Conservation (phyloP, 2,329 filamentous ascomycete species). For the Bipolaris oryzae region DNA sequence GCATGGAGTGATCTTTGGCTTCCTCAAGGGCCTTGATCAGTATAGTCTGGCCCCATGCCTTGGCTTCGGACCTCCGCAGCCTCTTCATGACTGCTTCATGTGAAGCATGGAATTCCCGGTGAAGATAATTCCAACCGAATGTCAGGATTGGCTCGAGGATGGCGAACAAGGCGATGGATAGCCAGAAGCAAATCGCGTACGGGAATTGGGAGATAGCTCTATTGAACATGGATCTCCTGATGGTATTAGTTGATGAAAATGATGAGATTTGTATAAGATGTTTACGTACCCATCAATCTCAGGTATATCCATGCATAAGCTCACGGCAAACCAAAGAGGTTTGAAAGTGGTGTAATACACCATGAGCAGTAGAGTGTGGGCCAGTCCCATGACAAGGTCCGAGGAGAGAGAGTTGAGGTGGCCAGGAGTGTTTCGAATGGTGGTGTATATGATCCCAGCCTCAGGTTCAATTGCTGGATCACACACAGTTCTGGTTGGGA, state of each 20-base stretch:
- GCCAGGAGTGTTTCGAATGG: not conserved
- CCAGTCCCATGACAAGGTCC: not conserved
- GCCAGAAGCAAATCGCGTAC: not conserved
- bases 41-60: not conserved
- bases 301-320: too few species aligned
- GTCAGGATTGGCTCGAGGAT: not conserved
- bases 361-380: not conserved
- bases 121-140: not conserved
- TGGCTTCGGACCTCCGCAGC: not conserved
- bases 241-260: not conserved
- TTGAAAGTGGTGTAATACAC: not conserved
- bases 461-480: not conserved
- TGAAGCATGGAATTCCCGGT: not conserved
- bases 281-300: not conserved
- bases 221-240: rapidly evolving
- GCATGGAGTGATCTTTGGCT: not conserved
- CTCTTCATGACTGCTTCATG: not conserved
- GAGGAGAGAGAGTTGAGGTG: not conserved
- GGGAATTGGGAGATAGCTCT: not conserved
- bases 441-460: not conserved
- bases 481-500: not conserved
- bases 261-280: not conserved
- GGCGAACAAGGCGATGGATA: not conserved
- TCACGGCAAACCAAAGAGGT: not conserved
- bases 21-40: not conserved